Base-by-base conservation (phyloP, 2,329 filamentous ascomycete genomes). In the Grosmannia serpens region DNA sequence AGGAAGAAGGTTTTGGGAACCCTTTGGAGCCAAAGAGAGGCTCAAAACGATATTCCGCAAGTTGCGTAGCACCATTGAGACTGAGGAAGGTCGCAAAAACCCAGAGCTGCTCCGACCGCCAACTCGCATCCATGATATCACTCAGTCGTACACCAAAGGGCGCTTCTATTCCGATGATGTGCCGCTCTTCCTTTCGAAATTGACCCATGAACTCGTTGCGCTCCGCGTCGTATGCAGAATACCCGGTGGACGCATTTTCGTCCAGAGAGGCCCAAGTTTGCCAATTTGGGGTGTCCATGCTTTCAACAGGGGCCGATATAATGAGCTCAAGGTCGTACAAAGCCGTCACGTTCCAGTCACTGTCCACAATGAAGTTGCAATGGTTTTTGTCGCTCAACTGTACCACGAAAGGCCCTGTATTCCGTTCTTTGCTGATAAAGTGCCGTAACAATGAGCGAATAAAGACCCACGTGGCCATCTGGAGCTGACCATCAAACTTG, bases 251-350 rank as follows among this genome's bases (percentile, higher is more conserved):
- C 33, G 50, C 26, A 10, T 63, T 38, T 11, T 61, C 29, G 50
- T 63, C 61, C 17, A 65, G 56, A 4, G 17, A 27, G 3, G 44
- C 46, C 62, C 59, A 62, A 49, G 65, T 69, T 44, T 70, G 64
- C 68, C 64, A 71, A 60, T 67, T 66, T 27, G 67, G 67, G 31
- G 67, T 62, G 2, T 53, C n/a, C 24, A 50, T 69, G 63, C 62
- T 49, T 61, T 66, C 58, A 69, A 67, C 10, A 59, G 55, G 53
- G 68, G 68, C 50, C 22, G 68, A 61, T 61, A 65, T 67, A 35
- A 69, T 60, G 67, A 66, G 70, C 61, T 71, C 68, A 51, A 66
- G 64, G 57, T 71, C 68, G n/a, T 70, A 66, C 3, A 70, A 55
- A 60, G 65, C 65, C 29, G 65, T 70, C 47, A 70, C 62, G 55